Evolutionary conservation across 148 eudicot species (phyloP), one percentile per base, ranked within the genome.

Genomic region (Gaultheria prostrata): DNA sequence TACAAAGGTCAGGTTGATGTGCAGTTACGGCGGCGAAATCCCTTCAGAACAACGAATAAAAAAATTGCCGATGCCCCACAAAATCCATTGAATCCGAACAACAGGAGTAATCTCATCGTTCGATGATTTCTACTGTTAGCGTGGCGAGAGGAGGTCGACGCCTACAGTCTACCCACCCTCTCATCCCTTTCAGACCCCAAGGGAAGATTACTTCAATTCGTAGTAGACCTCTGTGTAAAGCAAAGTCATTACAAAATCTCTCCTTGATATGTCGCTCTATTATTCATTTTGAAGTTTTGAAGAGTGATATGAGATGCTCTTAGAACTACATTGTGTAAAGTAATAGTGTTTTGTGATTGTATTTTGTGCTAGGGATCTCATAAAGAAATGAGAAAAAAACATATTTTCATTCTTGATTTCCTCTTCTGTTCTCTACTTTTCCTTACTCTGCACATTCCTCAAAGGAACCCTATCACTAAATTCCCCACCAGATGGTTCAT

Each of bases 401-500:
- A n/a, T n/a, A n/a, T n/a, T n/a, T n/a, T n/a, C n/a, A n/a, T n/a
- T n/a, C n/a, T n/a, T n/a, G n/a, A n/a, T n/a, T n/a, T n/a, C n/a
- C n/a, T n/a, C n/a, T n/a, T n/a, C n/a, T n/a, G n/a, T n/a, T n/a
- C n/a, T n/a, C n/a, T n/a, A n/a, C n/a, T n/a, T n/a, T n/a, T n/a
- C n/a, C n/a, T n/a, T n/a, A n/a, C n/a, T n/a, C n/a, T n/a, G 87
- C 7, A 83, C 85, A 12, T 84, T 81, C 81, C 95, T 89, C 0
- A 92, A 90, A 54, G 98, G 93, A 28, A 97, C 95, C 54, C 91
- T 91, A 72, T 97, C 99, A 87, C 99, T 97, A 69, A 94, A 98
- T 88, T 97, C 99, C 39, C 99, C 99, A 57, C 99, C 99, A 13
- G 99, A 97, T 26, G 98, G 96, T 56, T 97, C 99, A 82, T 97